Base-by-base conservation (phyloP, 805 yeast species). In the Hemisphaericaspora nanyangensis region DNA sequence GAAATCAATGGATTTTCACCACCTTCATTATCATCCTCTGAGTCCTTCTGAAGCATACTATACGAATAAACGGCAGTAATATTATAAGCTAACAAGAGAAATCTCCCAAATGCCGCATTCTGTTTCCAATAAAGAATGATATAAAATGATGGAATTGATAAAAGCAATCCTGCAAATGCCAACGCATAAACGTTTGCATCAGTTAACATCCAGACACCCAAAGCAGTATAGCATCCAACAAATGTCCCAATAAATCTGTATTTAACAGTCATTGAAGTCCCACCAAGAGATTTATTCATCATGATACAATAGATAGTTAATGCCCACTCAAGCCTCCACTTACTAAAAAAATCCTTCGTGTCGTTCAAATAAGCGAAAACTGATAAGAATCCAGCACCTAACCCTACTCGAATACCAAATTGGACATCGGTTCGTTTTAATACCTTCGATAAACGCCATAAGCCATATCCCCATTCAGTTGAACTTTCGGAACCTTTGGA, bases 311-410 rank as follows among this genome's bases (percentile, higher is more conserved):
- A 86, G 0, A 89, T 80, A n/a, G 84, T 85, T 28, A 86, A 60
- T 0, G 88, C 80, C 95, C 95, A 86, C 55, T 86, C 95, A 12
- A 84, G 82, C 46, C 90, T 63, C 88, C 87, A 85, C 30, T 67
- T 70, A 34, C 63, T 71, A 50, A 85, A 87, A 1, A 55, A 45
- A 5, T 67, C 65, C 36, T 80, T 67, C 0, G 88, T 77, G 10
- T 55, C 52, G 2, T 81, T 80, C 19, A 76, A 52, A 49, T 79
- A 85, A 2, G 95, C 95, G 39, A 87, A 79, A 0, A 76, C 48
- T 0, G 89, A 79, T 20, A 86, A 61, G 5, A 74, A 62, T 38
- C 82, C 68, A 0, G 91, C 84, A 1, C 95, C 95, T 10, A 85
- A 52, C 0, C 89, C 93, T 11, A 85, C 95, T 31, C 91, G 64